phyloP scores from a whole-genome alignment of 805 yeast species.

The Yarrowia osloensis region DNA sequence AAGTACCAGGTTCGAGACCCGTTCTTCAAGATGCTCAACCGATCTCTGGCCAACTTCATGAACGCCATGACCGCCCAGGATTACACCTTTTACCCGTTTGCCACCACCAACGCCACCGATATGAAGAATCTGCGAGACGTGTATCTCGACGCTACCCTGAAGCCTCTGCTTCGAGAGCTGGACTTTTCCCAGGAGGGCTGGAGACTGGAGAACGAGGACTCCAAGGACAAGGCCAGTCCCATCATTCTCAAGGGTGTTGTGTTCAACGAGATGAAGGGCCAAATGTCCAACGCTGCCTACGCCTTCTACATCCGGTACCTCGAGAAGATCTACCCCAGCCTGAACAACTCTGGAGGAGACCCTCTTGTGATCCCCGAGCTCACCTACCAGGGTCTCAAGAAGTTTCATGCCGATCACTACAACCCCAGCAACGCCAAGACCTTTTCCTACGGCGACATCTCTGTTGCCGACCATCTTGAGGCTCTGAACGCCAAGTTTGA shows the following conservation, averaged over 20 bases:
- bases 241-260: constrained; percentile 91
- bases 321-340: constrained; percentile 77
- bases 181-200: constrained; percentile 97
- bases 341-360: constrained; percentile 93
- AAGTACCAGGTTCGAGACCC: constrained; percentile 96
- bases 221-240: constrained; percentile 59
- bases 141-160: constrained; percentile 82
- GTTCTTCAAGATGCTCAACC: constrained; percentile 92
- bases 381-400: constrained; percentile 69
- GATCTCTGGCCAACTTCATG: constrained; percentile 95
- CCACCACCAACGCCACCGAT: constrained; percentile 86
- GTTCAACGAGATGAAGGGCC: constrained; percentile 98
- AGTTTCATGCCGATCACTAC: constrained; percentile 73
- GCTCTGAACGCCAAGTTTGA: constrained; percentile 43
- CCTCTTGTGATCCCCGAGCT: constrained; percentile 77
- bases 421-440: constrained; percentile 90
- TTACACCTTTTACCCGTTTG: constrained; percentile 92
- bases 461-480: constrained; percentile 60
- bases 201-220: constrained; percentile 78
- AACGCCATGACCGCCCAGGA: constrained; percentile 99
- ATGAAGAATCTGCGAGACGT: constrained; percentile 82
- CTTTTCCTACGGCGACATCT: constrained; percentile 82
- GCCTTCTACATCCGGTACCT: constrained; percentile 81
- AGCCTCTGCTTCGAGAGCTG: constrained; percentile 72
- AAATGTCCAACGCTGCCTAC: constrained; percentile 84